Evolutionary conservation across 768 basidiomycete species (phyloP), one percentile per base, ranked within the genome.

Genomic region (Kwoniella sp.): DNA sequence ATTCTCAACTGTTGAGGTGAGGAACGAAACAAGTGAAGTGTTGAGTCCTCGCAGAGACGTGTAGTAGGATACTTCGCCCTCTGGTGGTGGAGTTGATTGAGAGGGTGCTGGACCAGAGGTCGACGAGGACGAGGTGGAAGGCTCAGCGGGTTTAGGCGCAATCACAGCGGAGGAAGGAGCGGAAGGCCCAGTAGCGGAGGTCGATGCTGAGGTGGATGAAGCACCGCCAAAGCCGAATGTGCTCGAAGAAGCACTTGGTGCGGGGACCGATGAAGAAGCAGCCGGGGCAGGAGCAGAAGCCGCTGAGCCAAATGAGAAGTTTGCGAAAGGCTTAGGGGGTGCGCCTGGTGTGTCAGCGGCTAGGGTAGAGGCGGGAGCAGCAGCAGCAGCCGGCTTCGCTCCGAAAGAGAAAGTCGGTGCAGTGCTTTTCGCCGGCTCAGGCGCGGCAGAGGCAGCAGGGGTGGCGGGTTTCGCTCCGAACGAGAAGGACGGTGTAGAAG

Each of bases 11-110:
- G 67, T 66, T 6, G 55, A 33, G 7, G 69, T 66, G 12, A 79
- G 64, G 63, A 77, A 77, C 17, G 68, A 61, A 7, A 73, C 53
- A 53, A 77, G 58, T 9, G 76, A 71, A n/a, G 53, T 53, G 56
- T 79, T 79, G n/a, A 79, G 68, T 13, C 78, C 78, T 4, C 76
- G 70, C 10, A 79, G 9, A 9, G 72, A 64, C 8, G 71, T 76
- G 44, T 70, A 71, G 60, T 76, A 79, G 17, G 65, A 50, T 1
- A 73, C 69, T 60, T 79, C 78, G 19, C 60, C 58, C 37, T 73
- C 69, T 7, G 68, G 53, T 26, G 71, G 69, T 22, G 68, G 65
- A 1, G 51, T 40, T 1, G 63, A n/a, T 25, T 52, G 57, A 10
- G 73, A 59, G n/a, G 70, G 63, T 30, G 29, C 25, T 9, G 61